phyloP scores from a whole-genome alignment of 805 yeast species.

The Starmera dryadoides region DNA sequence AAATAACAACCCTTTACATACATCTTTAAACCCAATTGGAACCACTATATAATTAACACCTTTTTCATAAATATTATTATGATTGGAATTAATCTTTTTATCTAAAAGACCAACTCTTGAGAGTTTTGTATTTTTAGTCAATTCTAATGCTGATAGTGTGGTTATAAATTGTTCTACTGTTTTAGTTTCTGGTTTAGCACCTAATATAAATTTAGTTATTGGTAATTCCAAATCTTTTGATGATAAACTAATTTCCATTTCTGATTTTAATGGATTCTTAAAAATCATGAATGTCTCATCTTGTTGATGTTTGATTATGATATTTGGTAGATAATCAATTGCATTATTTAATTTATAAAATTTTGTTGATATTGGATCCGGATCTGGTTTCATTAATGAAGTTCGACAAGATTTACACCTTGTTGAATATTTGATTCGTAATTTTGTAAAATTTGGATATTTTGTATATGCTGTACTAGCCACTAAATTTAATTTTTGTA shows the following conservation, averaged over 20 bases:
- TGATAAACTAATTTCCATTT: constrained; percentile 9
- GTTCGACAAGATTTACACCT: constrained; percentile 22
- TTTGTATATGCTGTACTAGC: neutral
- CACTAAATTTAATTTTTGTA: neutral
- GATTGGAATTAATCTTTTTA: constrained; percentile 10
- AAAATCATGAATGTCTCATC: constrained; percentile 5
- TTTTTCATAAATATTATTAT: constrained; percentile 9
- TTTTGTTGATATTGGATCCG: constrained; percentile 15
- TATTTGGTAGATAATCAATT: constrained; percentile 15
- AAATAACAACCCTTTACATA: constrained; percentile 14
- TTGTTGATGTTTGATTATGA: constrained; percentile 3
- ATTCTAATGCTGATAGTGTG: constrained; percentile 22
- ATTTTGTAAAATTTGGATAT: constrained; percentile 12
- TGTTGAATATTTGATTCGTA: constrained; percentile 15
- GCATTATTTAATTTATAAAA: constrained; percentile 22
- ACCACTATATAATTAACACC: constrained; percentile 24
- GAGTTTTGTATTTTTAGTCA: constrained; percentile 19
- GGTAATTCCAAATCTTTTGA: constrained; percentile 12
- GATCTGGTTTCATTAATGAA: constrained; percentile 21
- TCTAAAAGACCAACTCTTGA: constrained; percentile 25
- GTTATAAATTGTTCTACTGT: constrained; percentile 14
- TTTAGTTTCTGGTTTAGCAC: constrained; percentile 9
- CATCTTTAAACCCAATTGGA: constrained; percentile 13
- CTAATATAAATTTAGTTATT: constrained; percentile 10
- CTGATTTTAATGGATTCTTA: constrained; percentile 11